A percentile compares a stretch with the other conserved stretches of the same genome.
Conservation (phyloP, 352 stramenopile genomes). For the Bremia lactucae region DNA sequence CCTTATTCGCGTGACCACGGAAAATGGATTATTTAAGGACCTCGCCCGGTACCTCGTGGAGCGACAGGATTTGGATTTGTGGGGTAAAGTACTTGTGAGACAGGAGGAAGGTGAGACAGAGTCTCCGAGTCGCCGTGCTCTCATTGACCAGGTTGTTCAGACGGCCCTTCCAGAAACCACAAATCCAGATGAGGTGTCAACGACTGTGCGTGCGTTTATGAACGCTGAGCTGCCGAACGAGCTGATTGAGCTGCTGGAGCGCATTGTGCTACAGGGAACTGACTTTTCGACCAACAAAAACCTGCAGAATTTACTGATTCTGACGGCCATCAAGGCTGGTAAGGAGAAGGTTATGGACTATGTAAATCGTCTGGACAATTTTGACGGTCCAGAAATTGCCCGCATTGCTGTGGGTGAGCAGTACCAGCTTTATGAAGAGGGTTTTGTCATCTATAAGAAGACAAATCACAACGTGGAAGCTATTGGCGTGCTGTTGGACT, state of each 20-base stretch:
- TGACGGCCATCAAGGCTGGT: slow-evolving; percentile 98
- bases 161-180: slow-evolving; percentile 98
- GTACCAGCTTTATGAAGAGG: slow-evolving; percentile 99
- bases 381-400: slow-evolving; percentile 98
- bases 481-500: slow-evolving; percentile 88
- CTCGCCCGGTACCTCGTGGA: slow-evolving; percentile 98
- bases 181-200: slow-evolving; percentile 98
- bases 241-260: slow-evolving; percentile 98
- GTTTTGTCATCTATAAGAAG: slow-evolving; percentile 99
- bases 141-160: slow-evolving; percentile 99
- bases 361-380: slow-evolving; percentile 99
- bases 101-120: slow-evolving; percentile 88
- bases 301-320: slow-evolving; percentile 99
- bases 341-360: slow-evolving; percentile 99
- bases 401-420: slow-evolving; percentile 96
- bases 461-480: slow-evolving; percentile 94
- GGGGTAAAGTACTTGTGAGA: slow-evolving; percentile 92
- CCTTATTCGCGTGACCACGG: slow-evolving; percentile 97
- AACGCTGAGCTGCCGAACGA: slow-evolving; percentile 97
- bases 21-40: slow-evolving; percentile 99
- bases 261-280: slow-evolving; percentile 98
- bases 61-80: slow-evolving; percentile 97
- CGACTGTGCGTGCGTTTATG: slow-evolving; percentile 99
- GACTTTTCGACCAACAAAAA: slow-evolving; percentile 99
- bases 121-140: slow-evolving; percentile 85